Conservation (phyloP, 2,329 filamentous ascomycete species). For the Fusarium sacchari region DNA sequence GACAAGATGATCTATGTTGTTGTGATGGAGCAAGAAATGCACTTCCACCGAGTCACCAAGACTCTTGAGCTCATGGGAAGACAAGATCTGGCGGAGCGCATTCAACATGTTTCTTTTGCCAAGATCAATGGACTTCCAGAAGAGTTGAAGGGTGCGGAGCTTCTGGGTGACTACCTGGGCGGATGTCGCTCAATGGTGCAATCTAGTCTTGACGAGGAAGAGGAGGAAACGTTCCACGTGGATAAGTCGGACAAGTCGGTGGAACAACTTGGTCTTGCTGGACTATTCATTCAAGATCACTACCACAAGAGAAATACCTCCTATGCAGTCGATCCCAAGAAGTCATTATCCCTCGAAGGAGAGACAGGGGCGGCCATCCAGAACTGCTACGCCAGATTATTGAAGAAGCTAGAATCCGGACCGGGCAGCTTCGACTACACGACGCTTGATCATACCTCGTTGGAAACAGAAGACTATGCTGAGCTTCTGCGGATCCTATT, state of each 20-base stretch:
- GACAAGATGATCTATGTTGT: constrained; percentile 86
- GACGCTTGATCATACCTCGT: constrained; percentile 6
- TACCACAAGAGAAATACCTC: constrained; percentile 39
- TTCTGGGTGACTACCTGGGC: constrained; percentile 38
- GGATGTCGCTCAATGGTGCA: constrained; percentile 15
- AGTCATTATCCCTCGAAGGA: constrained; percentile 46
- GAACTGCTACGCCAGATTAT: background rate
- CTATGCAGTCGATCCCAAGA: constrained; percentile 38
- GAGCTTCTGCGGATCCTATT: constrained; percentile 64
- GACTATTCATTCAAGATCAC: constrained; percentile 40
- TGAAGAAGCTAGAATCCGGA: rapidly evolving
- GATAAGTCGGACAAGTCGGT: constrained; percentile 21
- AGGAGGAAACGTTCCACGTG: constrained; percentile 13
- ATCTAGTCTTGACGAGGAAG: background rate
- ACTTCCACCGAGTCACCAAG: constrained; percentile 78
- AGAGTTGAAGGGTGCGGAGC: constrained; percentile 10
- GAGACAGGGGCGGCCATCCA: background rate
- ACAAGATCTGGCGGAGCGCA: constrained; percentile 45
- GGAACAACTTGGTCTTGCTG: constrained; percentile 25
- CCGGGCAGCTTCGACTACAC: constrained; percentile 8
- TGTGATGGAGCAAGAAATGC: constrained; percentile 75
- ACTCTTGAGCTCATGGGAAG: constrained; percentile 51
- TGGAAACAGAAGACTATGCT: constrained; percentile 37
- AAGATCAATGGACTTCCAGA: constrained; percentile 58
- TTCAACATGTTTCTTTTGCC: constrained; percentile 58